A percentile compares a stretch with the other conserved stretches of the same genome.
Conservation (phyloP, 768 basidiomycete species). For the Wakefieldia striispora region DNA sequence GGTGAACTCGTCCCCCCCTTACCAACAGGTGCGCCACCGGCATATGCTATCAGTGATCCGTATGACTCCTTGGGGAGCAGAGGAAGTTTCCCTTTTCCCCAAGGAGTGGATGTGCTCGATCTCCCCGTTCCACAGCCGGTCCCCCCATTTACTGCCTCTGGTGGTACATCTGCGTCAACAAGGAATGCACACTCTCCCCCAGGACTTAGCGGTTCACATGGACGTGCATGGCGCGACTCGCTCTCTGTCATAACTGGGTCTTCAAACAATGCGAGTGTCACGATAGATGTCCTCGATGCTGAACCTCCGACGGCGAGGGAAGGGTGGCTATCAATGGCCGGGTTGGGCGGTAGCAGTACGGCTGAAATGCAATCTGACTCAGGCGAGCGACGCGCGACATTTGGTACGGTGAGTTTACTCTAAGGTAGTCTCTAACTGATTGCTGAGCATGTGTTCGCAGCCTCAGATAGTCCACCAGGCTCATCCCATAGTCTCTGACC, state of each 20-base stretch:
- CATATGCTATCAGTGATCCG: constrained; percentile 30
- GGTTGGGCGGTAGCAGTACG: constrained; percentile 18
- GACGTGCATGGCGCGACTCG: constrained; percentile 36
- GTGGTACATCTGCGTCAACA: constrained; percentile 28
- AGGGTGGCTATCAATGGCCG: constrained; percentile 56
- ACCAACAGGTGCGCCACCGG: constrained; percentile 29
- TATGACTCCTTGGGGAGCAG: constrained; percentile 28
- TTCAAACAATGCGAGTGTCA: constrained; percentile 32
- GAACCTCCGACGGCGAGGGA: constrained; percentile 62
- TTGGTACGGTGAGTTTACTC: constrained; percentile 54
- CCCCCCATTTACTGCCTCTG: constrained; percentile 45
- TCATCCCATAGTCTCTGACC: constrained; percentile 50
- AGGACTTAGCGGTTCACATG: constrained; percentile 34
- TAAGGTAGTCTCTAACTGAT: constrained; percentile 1
- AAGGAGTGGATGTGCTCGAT: constrained; percentile 48
- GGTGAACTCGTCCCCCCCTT: constrained; percentile 12
- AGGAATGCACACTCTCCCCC: constrained; percentile 31
- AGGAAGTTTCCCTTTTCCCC: constrained; percentile 25
- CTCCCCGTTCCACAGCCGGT: constrained; percentile 57
- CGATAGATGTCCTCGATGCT: constrained; percentile 65
- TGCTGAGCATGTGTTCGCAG: constrained; percentile 29
- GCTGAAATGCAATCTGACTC: constrained; percentile 19
- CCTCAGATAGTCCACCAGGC: constrained; percentile 43
- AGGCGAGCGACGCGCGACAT: constrained; percentile 49
- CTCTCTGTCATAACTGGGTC: constrained; percentile 32